Evolutionary conservation across 441 rosid species (phyloP).

Genomic region (Populus tomentosa): DNA sequence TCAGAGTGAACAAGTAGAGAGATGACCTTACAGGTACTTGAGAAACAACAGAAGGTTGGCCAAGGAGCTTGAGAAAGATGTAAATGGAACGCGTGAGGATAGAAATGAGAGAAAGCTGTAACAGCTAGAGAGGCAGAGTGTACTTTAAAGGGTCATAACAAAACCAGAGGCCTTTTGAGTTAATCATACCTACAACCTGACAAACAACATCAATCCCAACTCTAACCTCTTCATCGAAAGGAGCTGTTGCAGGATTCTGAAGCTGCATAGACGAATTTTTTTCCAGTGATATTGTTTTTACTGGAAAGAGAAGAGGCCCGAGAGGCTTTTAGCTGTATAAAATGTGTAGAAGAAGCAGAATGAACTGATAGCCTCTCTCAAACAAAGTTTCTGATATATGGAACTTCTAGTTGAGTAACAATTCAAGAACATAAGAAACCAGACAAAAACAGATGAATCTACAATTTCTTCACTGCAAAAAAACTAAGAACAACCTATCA

Average conservation of each 20-base stretch:
- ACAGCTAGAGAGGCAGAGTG: slow-evolving; percentile 36
- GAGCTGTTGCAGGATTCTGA: background rate
- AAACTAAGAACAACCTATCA: no score
- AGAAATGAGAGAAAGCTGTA: slow-evolving; percentile 40
- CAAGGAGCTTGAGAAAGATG: slow-evolving; percentile 35
- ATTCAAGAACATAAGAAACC: no score
- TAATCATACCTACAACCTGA: slow-evolving; percentile 16
- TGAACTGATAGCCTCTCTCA: background rate
- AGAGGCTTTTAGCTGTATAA: background rate
- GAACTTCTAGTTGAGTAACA: no score
- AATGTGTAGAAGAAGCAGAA: background rate
- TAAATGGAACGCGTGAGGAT: slow-evolving; percentile 32
- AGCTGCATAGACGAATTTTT: background rate
- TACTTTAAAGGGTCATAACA: slow-evolving; percentile 40
- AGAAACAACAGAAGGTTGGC: slow-evolving; percentile 44
- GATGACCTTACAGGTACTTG: slow-evolving; percentile 40
- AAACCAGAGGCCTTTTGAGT: slow-evolving; percentile 40
- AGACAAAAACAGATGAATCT: no score
- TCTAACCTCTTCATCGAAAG: background rate
- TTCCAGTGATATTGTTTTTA: background rate
- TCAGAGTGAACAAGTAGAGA: background rate
- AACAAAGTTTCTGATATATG: no score
- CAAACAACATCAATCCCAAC: slow-evolving; percentile 22
- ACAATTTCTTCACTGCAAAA: no score
- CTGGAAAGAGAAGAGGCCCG: background rate